Evolutionary conservation across 2,329 filamentous ascomycete species (phyloP).

Genomic region (Colletotrichum spinosum): DNA sequence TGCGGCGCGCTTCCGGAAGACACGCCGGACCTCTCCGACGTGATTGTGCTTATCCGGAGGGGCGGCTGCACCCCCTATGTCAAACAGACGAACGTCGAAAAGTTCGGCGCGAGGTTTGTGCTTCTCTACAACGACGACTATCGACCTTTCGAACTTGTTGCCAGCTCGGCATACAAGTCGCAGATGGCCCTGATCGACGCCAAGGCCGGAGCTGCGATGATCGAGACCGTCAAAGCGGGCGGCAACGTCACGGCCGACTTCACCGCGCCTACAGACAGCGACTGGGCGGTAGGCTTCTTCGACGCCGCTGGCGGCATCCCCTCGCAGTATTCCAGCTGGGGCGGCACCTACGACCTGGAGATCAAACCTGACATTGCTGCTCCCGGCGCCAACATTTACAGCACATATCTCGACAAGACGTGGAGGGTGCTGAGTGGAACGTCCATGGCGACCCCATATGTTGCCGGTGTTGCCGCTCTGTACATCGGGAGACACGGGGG

Average conservation of each 20-base stretch:
- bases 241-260: conserved; percentile 35
- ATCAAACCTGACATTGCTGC: conserved; percentile 57
- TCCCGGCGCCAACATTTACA: conserved; percentile 58
- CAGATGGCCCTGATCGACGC: conserved; percentile 42
- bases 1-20: conserved; percentile 42
- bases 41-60: conserved; percentile 46
- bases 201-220: conserved; percentile 42
- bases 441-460: conserved; percentile 60
- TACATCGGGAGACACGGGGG: conserved; percentile 51
- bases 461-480: conserved; percentile 56
- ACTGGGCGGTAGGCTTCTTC: conserved; percentile 38
- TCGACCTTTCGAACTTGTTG: conserved; percentile 26
- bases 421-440: conserved; percentile 58
- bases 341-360: conserved; percentile 55
- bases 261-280: conserved; percentile 9
- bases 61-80: conserved; percentile 45
- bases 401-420: conserved; percentile 52
- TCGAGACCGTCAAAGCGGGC: conserved; percentile 41
- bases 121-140: conserved; percentile 45
- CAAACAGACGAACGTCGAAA: conserved; percentile 44
- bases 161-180: conserved; percentile 18
- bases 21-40: conserved; percentile 40
- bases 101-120: conserved; percentile 42
- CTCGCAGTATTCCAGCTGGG: conserved; percentile 55
- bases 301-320: conserved; percentile 49